Percentiles rank a stretch among this genome's conserved stretches.
Conservation (phyloP, 1,139 yeast species). For the Hansenula lynferdii region DNA sequence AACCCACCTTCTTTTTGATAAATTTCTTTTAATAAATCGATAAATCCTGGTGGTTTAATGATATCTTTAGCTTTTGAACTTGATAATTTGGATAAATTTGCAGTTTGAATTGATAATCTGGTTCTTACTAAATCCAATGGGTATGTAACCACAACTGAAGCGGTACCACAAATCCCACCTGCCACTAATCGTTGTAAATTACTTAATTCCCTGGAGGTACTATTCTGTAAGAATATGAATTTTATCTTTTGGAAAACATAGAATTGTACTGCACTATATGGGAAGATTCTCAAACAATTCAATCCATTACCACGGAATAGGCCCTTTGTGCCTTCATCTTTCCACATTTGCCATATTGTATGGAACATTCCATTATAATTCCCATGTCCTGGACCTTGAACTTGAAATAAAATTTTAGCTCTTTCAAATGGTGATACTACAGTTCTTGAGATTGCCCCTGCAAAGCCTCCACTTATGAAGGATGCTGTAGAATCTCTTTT, state of each 20-base stretch:
- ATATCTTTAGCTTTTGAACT: slow-evolving; percentile 35
- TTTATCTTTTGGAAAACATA: slow-evolving; percentile 77
- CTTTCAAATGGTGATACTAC: slow-evolving; percentile 94
- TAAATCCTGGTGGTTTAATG: slow-evolving; percentile 62
- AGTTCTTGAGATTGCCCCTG: slow-evolving; percentile 92
- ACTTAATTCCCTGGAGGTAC: slow-evolving; percentile 35
- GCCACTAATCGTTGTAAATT: slow-evolving; percentile 60
- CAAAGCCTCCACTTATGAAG: slow-evolving; percentile 71
- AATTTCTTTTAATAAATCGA: slow-evolving; percentile 51
- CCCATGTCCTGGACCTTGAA: slow-evolving; percentile 69
- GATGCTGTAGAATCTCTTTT: slow-evolving; percentile 55
- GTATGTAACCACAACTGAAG: slow-evolving; percentile 80
- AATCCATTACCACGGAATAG: slow-evolving; percentile 86
- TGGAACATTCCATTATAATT: slow-evolving; percentile 73
- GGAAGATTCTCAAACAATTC: slow-evolving; percentile 86
- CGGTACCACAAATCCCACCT: slow-evolving; percentile 80
- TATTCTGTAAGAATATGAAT: slow-evolving; percentile 34
- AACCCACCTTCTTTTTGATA: slow-evolving; percentile 79
- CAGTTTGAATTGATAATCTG: slow-evolving; percentile 84
- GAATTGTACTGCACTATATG: slow-evolving; percentile 94
- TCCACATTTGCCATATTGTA: slow-evolving; percentile 74
- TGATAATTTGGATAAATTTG: slow-evolving; percentile 52
- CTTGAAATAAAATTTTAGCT: slow-evolving; percentile 85
- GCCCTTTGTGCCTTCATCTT: slow-evolving; percentile 88
- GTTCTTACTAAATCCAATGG: slow-evolving; percentile 92